These are phyloP conservation scores for Acanthamoeba polyphaga DNA, from an alignment of 208 protist genomes.

Conservation along the genomic window DNA sequence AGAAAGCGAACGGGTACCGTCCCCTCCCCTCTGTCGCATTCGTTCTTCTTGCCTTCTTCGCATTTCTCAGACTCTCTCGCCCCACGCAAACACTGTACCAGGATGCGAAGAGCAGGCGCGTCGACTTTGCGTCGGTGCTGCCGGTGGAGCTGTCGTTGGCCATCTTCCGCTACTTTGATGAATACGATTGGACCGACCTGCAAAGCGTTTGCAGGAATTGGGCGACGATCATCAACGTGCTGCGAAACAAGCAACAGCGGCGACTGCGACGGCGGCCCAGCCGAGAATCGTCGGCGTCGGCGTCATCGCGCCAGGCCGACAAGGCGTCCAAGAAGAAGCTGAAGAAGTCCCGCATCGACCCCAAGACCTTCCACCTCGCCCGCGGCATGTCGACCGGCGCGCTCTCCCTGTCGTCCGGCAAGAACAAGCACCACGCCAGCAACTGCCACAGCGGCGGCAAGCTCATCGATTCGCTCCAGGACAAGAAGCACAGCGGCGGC, in stretches of 20 bases:
- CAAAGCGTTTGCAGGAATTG: slow-evolving; percentile 63
- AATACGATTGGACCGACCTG: slow-evolving; percentile 70
- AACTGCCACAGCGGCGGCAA: not conserved
- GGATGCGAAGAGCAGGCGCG: not conserved
- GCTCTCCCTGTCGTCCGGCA: not conserved
- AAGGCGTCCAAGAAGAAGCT: not conserved
- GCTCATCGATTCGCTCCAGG: not conserved
- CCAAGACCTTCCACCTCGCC: not conserved
- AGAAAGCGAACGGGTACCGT: not conserved
- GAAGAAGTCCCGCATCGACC: not conserved
- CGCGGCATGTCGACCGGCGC: not conserved
- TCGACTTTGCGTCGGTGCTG: slow-evolving; percentile 66
- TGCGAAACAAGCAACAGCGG: slow-evolving; percentile 37
- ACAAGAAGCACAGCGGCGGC: not conserved
- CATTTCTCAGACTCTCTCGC: too few species aligned
- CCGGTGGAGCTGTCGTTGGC: slow-evolving; percentile 62
- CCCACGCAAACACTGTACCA: too few species aligned
- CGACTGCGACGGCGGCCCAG: slow-evolving; percentile 2
- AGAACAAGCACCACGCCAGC: not conserved
- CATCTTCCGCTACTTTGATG: slow-evolving; percentile 69
- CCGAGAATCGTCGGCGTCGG: not conserved
- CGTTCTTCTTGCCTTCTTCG: too few species aligned
- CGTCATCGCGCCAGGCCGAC: not conserved
- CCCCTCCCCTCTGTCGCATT: not conserved
- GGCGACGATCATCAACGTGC: slow-evolving; percentile 28